Percentiles rank a stretch among this genome's conserved stretches.
Conservation (phyloP, 2,329 filamentous ascomycete genomes). For the Fusarium dimerum region DNA sequence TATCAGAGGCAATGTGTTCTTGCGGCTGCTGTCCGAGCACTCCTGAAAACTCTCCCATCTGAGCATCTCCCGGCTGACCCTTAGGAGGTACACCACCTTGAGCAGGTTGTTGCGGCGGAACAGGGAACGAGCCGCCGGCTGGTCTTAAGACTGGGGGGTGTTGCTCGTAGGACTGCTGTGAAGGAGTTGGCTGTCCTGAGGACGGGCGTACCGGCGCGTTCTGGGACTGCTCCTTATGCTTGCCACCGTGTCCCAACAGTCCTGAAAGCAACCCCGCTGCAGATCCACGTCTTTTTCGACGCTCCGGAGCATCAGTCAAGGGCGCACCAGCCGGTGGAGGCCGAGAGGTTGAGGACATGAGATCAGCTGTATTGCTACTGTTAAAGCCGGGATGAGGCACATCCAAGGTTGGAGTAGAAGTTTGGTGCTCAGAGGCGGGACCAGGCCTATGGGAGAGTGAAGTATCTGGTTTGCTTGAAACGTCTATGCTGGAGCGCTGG, state of each 20-base stretch:
- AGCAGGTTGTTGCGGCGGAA: too few relatives aligned
- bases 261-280: conserved; percentile 32
- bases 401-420: conserved; percentile 13
- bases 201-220: not conserved
- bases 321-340: conserved; percentile 2
- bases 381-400: conserved; percentile 16
- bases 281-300: conserved; percentile 32
- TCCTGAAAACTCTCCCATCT: too few relatives aligned
- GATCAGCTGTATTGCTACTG: conserved; percentile 26
- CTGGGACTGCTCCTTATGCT: conserved; percentile 16
- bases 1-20: not conserved
- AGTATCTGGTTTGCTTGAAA: conserved; percentile 16
- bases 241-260: conserved; percentile 30
- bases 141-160: conserved; percentile 6
- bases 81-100: too few relatives aligned
- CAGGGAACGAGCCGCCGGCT: not conserved
- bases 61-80: too few relatives aligned
- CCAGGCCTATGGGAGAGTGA: conserved; percentile 19
- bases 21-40: not conserved
- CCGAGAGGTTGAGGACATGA: conserved; percentile 18
- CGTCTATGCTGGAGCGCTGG: conserved; percentile 23
- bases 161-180: conserved; percentile 8
- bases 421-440: conserved; percentile 11
- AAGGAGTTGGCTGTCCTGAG: conserved; percentile 14
- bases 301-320: conserved; percentile 13